These are phyloP conservation scores for Nicotiana knightiana DNA, from an alignment of 257 asterid species.

Conservation along the genomic window DNA sequence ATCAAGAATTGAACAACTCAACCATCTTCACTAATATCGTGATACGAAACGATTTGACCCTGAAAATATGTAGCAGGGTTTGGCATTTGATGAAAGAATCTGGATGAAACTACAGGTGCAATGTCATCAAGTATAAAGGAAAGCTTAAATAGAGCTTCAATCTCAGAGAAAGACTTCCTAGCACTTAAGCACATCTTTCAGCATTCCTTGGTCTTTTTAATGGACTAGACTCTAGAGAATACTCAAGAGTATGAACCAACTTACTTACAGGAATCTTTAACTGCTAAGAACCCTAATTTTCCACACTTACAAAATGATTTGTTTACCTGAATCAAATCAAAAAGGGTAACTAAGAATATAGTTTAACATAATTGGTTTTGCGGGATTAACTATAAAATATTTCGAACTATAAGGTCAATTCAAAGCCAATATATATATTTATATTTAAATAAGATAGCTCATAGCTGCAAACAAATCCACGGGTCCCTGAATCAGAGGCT, in stretches of 20 bases:
- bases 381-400: background rate
- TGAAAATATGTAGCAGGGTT: background rate
- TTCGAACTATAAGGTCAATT: background rate
- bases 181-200: constrained; percentile 65
- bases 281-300: background rate
- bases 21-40: constrained; percentile 58
- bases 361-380: no score
- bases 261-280: background rate
- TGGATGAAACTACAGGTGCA: constrained; percentile 16
- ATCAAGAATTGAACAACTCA: constrained; percentile 23
- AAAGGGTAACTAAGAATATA: background rate
- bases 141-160: constrained; percentile 35
- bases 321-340: background rate
- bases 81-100: constrained; percentile 13
- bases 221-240: constrained; percentile 16
- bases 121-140: constrained; percentile 37
- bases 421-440: background rate
- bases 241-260: constrained; percentile 8
- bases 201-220: constrained; percentile 62
- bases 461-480: background rate
- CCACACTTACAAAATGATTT: background rate
- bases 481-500: background rate
- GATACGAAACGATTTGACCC: constrained; percentile 27
- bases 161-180: constrained; percentile 31
- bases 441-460: background rate